A percentile compares a stretch with the other conserved stretches of the same genome.
These are phyloP conservation scores for Kodamaea ohmeri DNA, from an alignment of 1,139 yeast species.

Conservation along the genomic window DNA sequence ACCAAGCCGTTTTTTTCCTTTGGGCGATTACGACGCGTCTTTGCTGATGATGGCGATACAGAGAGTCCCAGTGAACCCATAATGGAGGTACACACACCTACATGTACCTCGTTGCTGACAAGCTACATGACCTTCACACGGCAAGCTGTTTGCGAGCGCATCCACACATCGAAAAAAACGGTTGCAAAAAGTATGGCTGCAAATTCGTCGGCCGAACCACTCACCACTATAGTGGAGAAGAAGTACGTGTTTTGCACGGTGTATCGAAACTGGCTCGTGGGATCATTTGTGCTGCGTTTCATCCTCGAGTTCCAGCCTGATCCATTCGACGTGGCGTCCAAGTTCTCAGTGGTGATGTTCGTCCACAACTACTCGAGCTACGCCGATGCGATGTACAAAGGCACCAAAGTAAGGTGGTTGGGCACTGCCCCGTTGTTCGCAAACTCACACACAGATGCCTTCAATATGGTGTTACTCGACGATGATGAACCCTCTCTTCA, in stretches of 20 bases:
- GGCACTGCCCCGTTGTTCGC: conserved; percentile 11
- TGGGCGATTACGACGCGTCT: conserved; percentile 3
- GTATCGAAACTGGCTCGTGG: conserved; percentile 11
- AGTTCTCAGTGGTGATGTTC: conserved; percentile 12
- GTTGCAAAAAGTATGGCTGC: conserved; percentile 1
- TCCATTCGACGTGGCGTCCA: conserved; percentile 8
- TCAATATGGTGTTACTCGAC: conserved; percentile 5
- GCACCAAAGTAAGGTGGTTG: conserved; percentile 13
- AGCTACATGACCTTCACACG: conserved; percentile 2
- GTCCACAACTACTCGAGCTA: conserved; percentile 13
- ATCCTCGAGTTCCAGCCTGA: conserved; percentile 12
- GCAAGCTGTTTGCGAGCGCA: neutral
- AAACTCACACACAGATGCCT: neutral
- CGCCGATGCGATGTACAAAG: conserved; percentile 16
- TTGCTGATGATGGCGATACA: conserved; percentile 2
- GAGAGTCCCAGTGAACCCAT: neutral
- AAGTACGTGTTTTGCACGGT: conserved; percentile 12
- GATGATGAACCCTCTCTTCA: conserved; percentile 13
- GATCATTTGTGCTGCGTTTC: conserved; percentile 12
- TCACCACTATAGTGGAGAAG: neutral
- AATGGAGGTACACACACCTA: neutral
- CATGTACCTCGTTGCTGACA: conserved; percentile 4
- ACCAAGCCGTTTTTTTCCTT: conserved; percentile 3
- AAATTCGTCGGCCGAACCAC: neutral
- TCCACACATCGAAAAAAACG: conserved; percentile 2